Evolutionary conservation across 805 yeast genomes (phyloP).

Genomic region (Torulaspora indica): DNA sequence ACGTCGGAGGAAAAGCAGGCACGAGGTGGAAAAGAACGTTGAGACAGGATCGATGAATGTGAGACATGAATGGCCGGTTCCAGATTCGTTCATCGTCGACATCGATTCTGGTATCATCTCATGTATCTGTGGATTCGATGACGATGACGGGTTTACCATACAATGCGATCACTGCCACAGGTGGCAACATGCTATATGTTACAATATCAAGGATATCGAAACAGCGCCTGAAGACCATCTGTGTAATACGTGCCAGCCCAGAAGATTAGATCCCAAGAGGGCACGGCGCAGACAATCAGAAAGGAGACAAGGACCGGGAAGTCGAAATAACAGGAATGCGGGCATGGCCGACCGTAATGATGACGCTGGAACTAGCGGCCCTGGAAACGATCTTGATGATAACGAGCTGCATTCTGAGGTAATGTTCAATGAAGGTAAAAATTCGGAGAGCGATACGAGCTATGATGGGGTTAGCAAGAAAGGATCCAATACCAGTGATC

Average conservation of each 20-base stretch:
- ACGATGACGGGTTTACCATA: constrained; percentile 89
- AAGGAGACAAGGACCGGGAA: constrained; percentile 16
- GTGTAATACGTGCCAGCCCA: constrained; percentile 71
- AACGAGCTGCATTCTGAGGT: background rate
- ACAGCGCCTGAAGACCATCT: constrained; percentile 79
- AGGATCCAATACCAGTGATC: constrained; percentile 6
- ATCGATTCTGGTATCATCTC: constrained; percentile 84
- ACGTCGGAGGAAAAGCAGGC: constrained; percentile 8
- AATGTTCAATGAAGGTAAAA: background rate
- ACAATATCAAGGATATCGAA: constrained; percentile 64
- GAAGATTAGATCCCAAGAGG: constrained; percentile 41
- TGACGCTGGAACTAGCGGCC: background rate
- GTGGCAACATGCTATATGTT: constrained; percentile 95
- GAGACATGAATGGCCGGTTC: constrained; percentile 27
- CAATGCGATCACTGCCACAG: constrained; percentile 90
- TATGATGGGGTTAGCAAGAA: constrained; percentile 5
- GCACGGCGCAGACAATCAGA: constrained; percentile 42
- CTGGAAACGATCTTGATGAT: background rate
- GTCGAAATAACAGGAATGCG: background rate
- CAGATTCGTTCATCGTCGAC: constrained; percentile 55
- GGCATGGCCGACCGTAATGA: background rate
- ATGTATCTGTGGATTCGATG: constrained; percentile 81
- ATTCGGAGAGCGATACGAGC: background rate
- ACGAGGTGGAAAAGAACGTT: constrained; percentile 11
- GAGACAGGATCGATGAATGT: background rate